Evolutionary conservation across 805 yeast species (phyloP), one percentile per base, ranked within the genome.

Genomic region (Metschnikowia colocasiae): DNA sequence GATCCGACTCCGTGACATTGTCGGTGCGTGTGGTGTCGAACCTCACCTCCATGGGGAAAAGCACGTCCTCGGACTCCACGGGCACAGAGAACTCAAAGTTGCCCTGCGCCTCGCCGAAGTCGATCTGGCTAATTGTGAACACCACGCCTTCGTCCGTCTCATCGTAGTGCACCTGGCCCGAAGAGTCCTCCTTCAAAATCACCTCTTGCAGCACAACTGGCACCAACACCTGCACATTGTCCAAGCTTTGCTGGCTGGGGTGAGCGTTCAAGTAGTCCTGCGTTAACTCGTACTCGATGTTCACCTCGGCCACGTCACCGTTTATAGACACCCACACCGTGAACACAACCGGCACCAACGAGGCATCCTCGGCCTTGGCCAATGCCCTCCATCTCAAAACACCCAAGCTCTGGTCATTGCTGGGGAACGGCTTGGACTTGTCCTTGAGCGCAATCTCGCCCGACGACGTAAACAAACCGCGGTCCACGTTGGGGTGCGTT

Each of bases 401-500:
- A 54, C 96, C 95, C 56, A 92, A 77, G 43, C 88, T 81, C 62
- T 88, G 92, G 63, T 90, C 96, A 65, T 91, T 89, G 8, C 90
- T 76, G 33, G 98, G 98, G 80, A 94, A 91, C 30, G 90, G 80
- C 61, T 88, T 87, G 39, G 76, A 61, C 45, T 81, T 72, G 63
- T 91, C 95, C 63, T 87, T 87, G 60, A 91, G 78, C 0, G 85
- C 85, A 59, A 94, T 81, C 36, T 78, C 66, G 48, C 78, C 73
- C 13, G 73, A 65, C 12, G 76, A 63, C 38, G 77, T 74, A 65
- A 92, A 94, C 60, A 80, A 66, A 35, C 70, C 71, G 60, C 87
- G 84, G 69, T 94, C 97, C 55, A 94, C 95, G 63, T 92, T 91
- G 53, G 99, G 99, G 73, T 94, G 97, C 13, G 98, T 90, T 67